Base-by-base conservation (phyloP, 2,329 filamentous ascomycete species). In the Reticulascus tulasneorum region DNA sequence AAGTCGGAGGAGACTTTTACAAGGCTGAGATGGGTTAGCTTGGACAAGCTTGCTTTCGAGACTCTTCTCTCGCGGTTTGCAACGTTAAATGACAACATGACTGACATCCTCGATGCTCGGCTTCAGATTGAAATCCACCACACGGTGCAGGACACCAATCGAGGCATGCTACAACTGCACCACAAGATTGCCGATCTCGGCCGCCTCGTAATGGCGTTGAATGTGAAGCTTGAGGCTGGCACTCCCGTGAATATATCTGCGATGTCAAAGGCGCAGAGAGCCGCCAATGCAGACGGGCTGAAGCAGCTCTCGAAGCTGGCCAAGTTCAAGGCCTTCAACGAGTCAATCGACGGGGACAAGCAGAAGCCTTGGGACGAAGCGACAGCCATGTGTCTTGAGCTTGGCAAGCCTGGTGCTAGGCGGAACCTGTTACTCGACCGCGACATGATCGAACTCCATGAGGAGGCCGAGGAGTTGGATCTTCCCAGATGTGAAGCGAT, bases 311-410 rank as follows among this genome's bases (percentile, higher is more conserved):
- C 64, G 3, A 62, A 64, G 37, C 48, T 72, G 7, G 67, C 68
- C 47, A 69, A 67, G 42, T 72, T 72, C 57, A 72, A 72, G 44
- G 68, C 69, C 3, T 72, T 72, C 46, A 72, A 71, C 27, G 61
- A 68, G 45, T 63, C 63, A 3, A 63, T 71, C 22, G 65, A 69
- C 25, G 11, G 17, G 7, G 24, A 33, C 10, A 29, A 33, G 18
- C 28, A 32, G 12, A 28, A n/a, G 6, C 53, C 52, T 13, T 53
- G 47, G 29, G 64, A 69, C 34, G 56, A 66, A 15, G 51, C 51
- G 3, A 60, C 58, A 7, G 60, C 56, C 15, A 52, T 50, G 41
- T 63, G 58, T 32, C 56, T 71, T 2, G 62, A 65, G 17, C 56
- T 71, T 9, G 58, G 58, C 3, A 55, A 47, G 22, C 56, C 59